Evolutionary conservation across 345 rosid genomes (phyloP).

Genomic region (Toxicodendron radicans): DNA sequence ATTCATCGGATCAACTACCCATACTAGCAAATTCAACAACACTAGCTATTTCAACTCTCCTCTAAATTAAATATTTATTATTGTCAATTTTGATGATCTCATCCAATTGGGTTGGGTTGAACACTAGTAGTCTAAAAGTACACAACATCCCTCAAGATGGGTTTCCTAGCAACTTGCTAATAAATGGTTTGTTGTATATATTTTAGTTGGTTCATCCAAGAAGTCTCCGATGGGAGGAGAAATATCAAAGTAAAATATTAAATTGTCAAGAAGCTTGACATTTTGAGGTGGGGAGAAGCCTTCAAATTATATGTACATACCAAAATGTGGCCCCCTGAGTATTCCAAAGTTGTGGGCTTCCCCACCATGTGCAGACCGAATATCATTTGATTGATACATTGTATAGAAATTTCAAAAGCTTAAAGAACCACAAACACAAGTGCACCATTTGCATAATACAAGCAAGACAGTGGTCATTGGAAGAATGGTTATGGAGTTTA

Average conservation of each 20-base stretch:
- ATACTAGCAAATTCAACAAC: neutral
- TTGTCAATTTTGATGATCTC: neutral
- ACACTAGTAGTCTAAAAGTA: neutral
- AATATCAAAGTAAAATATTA: neutral
- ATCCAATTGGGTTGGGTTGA: neutral
- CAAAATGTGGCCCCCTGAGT: neutral
- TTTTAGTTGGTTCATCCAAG: no score
- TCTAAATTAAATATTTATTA: neutral
- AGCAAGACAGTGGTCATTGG: no score
- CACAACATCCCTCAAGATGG: no score
- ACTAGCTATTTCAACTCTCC: neutral
- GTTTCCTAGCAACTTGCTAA: no score
- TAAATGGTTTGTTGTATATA: no score
- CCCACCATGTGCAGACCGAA: slow-evolving; percentile 4
- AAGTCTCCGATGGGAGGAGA: neutral
- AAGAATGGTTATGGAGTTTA: no score
- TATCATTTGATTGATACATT: neutral
- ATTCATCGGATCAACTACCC: slow-evolving; percentile 3
- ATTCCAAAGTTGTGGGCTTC: slow-evolving; percentile 21
- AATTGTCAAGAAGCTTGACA: neutral
- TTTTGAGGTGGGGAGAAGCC: neutral
- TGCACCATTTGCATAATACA: neutral
- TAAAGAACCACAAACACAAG: neutral
- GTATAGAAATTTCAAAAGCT: neutral
- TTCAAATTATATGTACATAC: neutral